Base-by-base conservation (phyloP, 1,284 basidiomycete species). In the Leucoagaricus sp. region DNA sequence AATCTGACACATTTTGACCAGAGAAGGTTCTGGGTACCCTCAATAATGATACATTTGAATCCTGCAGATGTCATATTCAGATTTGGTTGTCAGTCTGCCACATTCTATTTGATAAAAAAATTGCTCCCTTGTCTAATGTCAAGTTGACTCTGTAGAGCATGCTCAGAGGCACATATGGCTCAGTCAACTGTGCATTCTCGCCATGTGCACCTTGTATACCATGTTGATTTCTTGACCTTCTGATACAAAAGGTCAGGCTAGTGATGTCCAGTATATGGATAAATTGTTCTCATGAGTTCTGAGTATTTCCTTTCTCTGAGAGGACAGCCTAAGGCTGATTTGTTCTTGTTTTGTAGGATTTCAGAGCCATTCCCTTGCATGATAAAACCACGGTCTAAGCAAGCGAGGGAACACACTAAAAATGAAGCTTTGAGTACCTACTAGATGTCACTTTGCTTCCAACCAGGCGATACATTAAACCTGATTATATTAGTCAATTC, bases 1-100 rank as follows among this genome's bases (percentile, higher is more conserved):
- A 57, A 65, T 17, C 62, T 63, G 10, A 21, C 48, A 10, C 29
- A 45, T 7, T 67, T 65, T 38, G 58, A 51, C 13, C 64, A 64
- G 0, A 59, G 64, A 21, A 49, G 65, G 3, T 65, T 64, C 50
- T 42, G 0, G 41, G 51, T 1, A 10, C 19, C 17, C 40, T 38
- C 17, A 41, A 45, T 38, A 19, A 45, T 15, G 47, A 58, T 2
- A 40, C 57, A n/a, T 10, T 12, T 53, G 3, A 36, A 61, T 29
- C 57, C 57, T 3, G 38, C 21, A 9, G 29, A 46, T 12, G 49
- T 58, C 15, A 33, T 55, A 9, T 58, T 61, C 33, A 57, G 60
- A 4, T 61, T 53, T 15, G 60, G 60, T 15, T 46, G 60, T 33
- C 53, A 57, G 60, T 61, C 21, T n/a, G 59, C 33, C 7, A 23